These are phyloP conservation scores for Trichophyton benhamiae DNA, from an alignment of 2,329 filamentous ascomycete genomes.

Conservation along the genomic window DNA sequence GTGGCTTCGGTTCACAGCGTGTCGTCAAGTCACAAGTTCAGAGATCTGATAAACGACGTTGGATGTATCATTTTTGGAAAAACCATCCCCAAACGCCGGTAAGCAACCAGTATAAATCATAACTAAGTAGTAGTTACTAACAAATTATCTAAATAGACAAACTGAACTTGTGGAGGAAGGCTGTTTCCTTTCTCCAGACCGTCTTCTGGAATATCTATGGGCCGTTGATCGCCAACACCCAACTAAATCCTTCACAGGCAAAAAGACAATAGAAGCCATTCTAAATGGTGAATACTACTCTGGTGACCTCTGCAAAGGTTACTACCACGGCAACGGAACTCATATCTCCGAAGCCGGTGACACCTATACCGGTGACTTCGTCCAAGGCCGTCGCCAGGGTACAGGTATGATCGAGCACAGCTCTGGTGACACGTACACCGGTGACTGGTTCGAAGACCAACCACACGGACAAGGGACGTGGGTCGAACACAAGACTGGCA, in stretches of 20 bases:
- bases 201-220: slow-evolving; percentile 34
- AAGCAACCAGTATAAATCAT: neutral
- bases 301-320: slow-evolving; percentile 39
- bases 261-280: slow-evolving; percentile 39
- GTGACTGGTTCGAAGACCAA: slow-evolving; percentile 35
- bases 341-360: slow-evolving; percentile 43
- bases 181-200: slow-evolving; percentile 28
- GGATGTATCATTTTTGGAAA: slow-evolving; percentile 1
- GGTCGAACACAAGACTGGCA: slow-evolving; percentile 44
- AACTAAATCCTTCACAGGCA: slow-evolving; percentile 32
- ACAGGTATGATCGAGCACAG: slow-evolving; percentile 47
- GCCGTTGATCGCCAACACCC: slow-evolving; percentile 36
- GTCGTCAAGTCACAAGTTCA: slow-evolving; percentile 24
- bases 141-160: slow-evolving; percentile 17
- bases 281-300: slow-evolving; percentile 46
- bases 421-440: slow-evolving; percentile 39
- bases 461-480: slow-evolving; percentile 46
- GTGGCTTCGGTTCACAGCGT: slow-evolving; percentile 21
- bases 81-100: neutral
- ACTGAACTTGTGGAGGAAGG: slow-evolving; percentile 24
- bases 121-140: neutral
- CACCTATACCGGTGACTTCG: slow-evolving; percentile 45
- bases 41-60: slow-evolving; percentile 17
- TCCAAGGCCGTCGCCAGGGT: slow-evolving; percentile 42
- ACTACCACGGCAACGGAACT: slow-evolving; percentile 44